Percentiles rank a stretch among this genome's conserved stretches.
Evolutionary conservation across 352 stramenopile species (phyloP).

Genomic region (Pythium phragmiticola): DNA sequence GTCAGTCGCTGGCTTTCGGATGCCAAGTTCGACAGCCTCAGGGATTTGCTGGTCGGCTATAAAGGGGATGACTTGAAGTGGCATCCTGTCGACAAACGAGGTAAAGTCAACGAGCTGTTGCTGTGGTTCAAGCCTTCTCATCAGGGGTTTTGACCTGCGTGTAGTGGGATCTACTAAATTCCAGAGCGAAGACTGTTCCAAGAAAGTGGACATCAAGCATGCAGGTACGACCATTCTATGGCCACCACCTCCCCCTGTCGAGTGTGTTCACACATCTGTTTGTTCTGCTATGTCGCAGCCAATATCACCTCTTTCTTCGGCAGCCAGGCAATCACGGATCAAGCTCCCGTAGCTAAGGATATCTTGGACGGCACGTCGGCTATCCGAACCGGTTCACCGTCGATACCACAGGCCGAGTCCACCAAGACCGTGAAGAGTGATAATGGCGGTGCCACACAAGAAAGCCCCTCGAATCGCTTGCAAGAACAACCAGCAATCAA

Average conservation of each 20-base stretch:
- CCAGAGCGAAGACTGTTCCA: constrained; percentile 68
- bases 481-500: neutral
- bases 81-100: constrained; percentile 76
- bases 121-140: neutral
- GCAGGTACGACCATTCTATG: constrained; percentile 34
- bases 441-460: constrained; percentile 1
- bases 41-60: constrained; percentile 56
- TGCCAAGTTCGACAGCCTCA: constrained; percentile 55
- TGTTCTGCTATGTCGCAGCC: constrained; percentile 25
- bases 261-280: neutral
- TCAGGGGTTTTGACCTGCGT: neutral
- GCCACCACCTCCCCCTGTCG: neutral
- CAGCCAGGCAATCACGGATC: neutral
- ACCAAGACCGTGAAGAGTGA: neutral
- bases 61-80: constrained; percentile 53
- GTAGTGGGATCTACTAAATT: constrained; percentile 75
- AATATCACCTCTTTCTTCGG: constrained; percentile 74
- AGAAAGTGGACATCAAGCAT: constrained; percentile 76
- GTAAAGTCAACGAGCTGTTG: constrained; percentile 19
- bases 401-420: constrained; percentile 3
- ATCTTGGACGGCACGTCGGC: neutral
- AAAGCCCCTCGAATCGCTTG: neutral
- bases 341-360: neutral
- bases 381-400: neutral
- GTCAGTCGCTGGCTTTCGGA: constrained; percentile 63